phyloP scores from a whole-genome alignment of 1,139 yeast genomes.

The Protomyces inouyei region DNA sequence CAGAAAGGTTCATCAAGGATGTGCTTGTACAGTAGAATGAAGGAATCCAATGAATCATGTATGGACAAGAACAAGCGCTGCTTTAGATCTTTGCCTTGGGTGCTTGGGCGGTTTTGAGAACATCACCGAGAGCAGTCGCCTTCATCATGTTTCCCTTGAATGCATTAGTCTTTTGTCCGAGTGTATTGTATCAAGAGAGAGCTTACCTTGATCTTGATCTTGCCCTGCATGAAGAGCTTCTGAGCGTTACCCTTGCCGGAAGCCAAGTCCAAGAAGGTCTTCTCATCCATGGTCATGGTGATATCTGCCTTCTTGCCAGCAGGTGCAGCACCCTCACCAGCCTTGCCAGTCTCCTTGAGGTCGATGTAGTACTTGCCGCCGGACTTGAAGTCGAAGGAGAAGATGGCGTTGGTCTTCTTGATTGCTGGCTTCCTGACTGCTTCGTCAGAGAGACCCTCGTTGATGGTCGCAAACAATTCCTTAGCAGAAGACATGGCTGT shows the following conservation, averaged over 20 bases:
- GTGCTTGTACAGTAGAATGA: background rate
- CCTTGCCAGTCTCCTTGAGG: conserved; percentile 57
- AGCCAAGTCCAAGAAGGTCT: conserved; percentile 58
- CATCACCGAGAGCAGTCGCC: conserved; percentile 24
- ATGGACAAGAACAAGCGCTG: background rate
- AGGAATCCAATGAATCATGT: background rate
- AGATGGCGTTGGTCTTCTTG: conserved; percentile 54
- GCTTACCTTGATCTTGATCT: conserved; percentile 53
- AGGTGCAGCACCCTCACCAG: conserved; percentile 46
- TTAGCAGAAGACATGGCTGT: conserved; percentile 16
- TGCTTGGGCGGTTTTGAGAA: conserved; percentile 21
- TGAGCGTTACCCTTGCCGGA: conserved; percentile 77
- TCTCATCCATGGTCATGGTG: conserved; percentile 58
- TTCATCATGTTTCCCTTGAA: conserved; percentile 27
- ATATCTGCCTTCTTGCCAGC: conserved; percentile 56
- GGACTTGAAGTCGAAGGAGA: conserved; percentile 56
- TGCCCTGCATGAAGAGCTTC: conserved; percentile 75
- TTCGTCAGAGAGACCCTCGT: conserved; percentile 18
- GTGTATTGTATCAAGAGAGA: background rate
- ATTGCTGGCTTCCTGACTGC: conserved; percentile 30
- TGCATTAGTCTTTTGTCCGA: background rate
- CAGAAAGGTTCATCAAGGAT: conserved; percentile 27
- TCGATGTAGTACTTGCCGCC: conserved; percentile 35
- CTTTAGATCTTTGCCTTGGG: conserved; percentile 22
- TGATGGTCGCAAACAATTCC: conserved; percentile 15